Percentiles rank a stretch among this genome's conserved stretches.
Conservation (phyloP, 169 alveolate genomes). For the Cyclospora cayetanensis region DNA sequence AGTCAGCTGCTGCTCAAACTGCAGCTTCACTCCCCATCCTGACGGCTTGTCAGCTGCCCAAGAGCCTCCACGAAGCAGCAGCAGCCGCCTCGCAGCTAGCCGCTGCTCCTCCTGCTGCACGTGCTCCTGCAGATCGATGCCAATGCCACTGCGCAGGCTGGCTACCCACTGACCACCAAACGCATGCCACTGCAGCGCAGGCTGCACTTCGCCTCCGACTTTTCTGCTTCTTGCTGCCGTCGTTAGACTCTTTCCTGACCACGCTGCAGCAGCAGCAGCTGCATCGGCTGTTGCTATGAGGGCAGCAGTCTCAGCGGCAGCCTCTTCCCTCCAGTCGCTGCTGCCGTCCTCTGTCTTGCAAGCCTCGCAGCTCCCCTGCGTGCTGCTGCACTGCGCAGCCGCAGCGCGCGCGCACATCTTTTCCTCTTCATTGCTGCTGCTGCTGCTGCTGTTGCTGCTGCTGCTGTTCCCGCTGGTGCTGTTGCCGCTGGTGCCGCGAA, state of each 20-base stretch:
- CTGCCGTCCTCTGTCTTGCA: neutral
- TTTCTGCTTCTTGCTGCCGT: too few species aligned
- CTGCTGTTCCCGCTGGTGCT: conserved; percentile 7
- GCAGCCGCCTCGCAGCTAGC: neutral
- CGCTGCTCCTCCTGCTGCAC: conserved; percentile 49
- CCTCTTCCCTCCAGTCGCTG: neutral
- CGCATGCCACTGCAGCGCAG: neutral
- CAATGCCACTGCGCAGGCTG: neutral
- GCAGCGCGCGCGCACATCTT: neutral
- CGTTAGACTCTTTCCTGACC: too few species aligned
- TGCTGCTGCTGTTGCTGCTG: conserved; percentile 9
- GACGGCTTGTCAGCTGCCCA: neutral
- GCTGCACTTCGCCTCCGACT: too few species aligned
- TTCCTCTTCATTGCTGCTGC: neutral
- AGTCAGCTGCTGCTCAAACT: neutral
- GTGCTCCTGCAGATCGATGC: neutral
- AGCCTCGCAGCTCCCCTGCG: neutral
- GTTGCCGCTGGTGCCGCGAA: neutral
- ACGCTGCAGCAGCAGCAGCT: neutral
- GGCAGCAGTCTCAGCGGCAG: too few species aligned
- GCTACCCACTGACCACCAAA: conserved; percentile 1
- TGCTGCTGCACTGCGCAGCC: neutral
- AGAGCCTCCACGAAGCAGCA: conserved; percentile 53
- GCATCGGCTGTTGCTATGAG: neutral
- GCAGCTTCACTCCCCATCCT: conserved; percentile 28